Base-by-base conservation (phyloP, 768 basidiomycete species). In the Amanita exitialis region DNA sequence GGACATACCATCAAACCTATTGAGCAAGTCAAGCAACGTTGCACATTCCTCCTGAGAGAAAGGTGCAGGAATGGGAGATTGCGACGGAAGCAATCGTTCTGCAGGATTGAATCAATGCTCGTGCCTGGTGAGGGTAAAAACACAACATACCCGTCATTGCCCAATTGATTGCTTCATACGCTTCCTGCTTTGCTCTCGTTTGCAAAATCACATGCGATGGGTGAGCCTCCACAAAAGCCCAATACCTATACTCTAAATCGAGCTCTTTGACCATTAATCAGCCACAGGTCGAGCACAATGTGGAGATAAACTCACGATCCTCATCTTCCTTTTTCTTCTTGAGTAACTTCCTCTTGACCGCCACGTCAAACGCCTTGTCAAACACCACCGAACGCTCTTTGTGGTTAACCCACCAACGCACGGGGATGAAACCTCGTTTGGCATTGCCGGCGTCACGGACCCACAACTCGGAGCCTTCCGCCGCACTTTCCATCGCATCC, bases 41-140 rank as follows among this genome's bases (percentile, higher is more conserved):
- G 83, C 79, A 57, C 86, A 90, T 62, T 91, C 89, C 13, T 80
- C 80, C 52, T 83, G 83, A 5, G 72, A 73, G 62, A 91, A 90
- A 0, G 88, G 86, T 1, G 86, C 75, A 1, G 79, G 73, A 13
- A 76, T 63, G 1, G 74, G 69, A 36, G 71, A 71, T 9, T 79
- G 69, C 12, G 81, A 73, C 1, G 83, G 81, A 7, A 90, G 72
- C 9, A 90, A 65, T 41, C 81, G 83, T 59, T 90, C 88, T 83
- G 50, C 7, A 23, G 32, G 18, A 44, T 15, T 7, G 51, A 48
- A 9, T 21, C 25, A 20, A 37, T 2, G 8, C 32, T 12, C 13
- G 28, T 15, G 12, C 41, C 1, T 21, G 36, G 9, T 8, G 21
- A 21, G 25, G 18, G 9, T 8, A 41, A 34, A 39, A 32, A 9